Conservation (phyloP, 2,329 filamentous ascomycete genomes). For the Fusarium chuoi region DNA sequence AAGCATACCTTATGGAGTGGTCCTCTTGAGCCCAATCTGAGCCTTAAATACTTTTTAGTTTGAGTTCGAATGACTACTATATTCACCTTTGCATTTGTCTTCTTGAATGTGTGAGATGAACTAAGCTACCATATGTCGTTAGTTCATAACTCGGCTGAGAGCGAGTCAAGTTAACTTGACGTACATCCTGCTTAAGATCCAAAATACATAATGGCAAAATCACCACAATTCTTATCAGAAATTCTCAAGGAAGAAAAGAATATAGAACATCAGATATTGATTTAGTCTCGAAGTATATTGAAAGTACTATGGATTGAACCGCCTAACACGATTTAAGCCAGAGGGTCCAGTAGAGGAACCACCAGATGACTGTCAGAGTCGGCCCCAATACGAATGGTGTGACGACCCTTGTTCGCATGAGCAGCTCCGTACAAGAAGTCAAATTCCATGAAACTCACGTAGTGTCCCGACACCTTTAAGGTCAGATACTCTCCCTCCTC, state of each 20-base stretch:
- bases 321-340: fast-evolving
- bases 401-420: neutral
- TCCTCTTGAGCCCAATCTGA: fast-evolving
- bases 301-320: fast-evolving
- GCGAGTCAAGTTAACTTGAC: no score
- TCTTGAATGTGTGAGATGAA: neutral
- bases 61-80: neutral
- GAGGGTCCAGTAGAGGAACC: neutral
- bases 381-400: neutral
- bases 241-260: no score
- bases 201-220: fast-evolving
- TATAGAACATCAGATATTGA: fast-evolving
- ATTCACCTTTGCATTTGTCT: fast-evolving
- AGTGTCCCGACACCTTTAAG: neutral
- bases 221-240: no score
- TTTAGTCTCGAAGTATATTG: fast-evolving
- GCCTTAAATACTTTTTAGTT: neutral
- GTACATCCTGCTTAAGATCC: fast-evolving
- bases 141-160: neutral
- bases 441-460: constrained; percentile 5
- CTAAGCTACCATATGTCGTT: neutral
- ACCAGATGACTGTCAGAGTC: neutral
- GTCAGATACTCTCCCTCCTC: neutral
- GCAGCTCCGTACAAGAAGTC: neutral
- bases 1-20: neutral